These are phyloP conservation scores for Erythrobasidium hasegawianum DNA, from an alignment of 1,284 basidiomycete species.

Conservation along the genomic window DNA sequence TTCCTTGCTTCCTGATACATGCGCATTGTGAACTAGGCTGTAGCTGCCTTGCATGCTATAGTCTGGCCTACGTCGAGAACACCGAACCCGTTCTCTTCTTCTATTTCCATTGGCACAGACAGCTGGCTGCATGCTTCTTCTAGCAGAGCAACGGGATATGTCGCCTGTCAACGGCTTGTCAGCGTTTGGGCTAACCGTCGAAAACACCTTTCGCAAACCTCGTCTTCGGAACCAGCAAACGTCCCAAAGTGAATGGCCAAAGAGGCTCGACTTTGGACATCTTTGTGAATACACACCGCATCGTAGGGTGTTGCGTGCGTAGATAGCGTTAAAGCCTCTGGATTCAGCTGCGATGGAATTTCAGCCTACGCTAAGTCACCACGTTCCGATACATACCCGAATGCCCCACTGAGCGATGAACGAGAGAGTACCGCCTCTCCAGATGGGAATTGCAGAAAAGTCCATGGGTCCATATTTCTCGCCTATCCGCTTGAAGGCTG, in stretches of 20 bases:
- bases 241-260: slow-evolving; percentile 44
- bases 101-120: slow-evolving; percentile 4
- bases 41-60: background rate
- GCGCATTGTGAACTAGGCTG: background rate
- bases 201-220: slow-evolving; percentile 19
- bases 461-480: slow-evolving; percentile 44
- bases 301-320: slow-evolving; percentile 44
- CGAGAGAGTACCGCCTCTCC: slow-evolving; percentile 45
- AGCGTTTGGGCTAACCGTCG: background rate
- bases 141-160: slow-evolving; percentile 26
- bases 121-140: slow-evolving; percentile 18
- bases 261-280: slow-evolving; percentile 35
- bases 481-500: slow-evolving; percentile 41
- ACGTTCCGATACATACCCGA: slow-evolving; percentile 31
- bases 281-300: slow-evolving; percentile 44
- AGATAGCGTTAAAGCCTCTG: slow-evolving; percentile 40
- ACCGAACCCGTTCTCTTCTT: slow-evolving; percentile 14
- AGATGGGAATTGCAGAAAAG: slow-evolving; percentile 45
- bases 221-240: slow-evolving; percentile 42
- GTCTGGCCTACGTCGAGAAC: slow-evolving; percentile 27
- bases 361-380: background rate
- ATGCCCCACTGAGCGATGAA: slow-evolving; percentile 43
- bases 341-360: background rate
- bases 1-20: background rate
- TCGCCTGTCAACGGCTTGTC: slow-evolving; percentile 1